Evolutionary conservation across 2,329 filamentous ascomycete genomes (phyloP).

Genomic region (Rutstroemia sydowiana): DNA sequence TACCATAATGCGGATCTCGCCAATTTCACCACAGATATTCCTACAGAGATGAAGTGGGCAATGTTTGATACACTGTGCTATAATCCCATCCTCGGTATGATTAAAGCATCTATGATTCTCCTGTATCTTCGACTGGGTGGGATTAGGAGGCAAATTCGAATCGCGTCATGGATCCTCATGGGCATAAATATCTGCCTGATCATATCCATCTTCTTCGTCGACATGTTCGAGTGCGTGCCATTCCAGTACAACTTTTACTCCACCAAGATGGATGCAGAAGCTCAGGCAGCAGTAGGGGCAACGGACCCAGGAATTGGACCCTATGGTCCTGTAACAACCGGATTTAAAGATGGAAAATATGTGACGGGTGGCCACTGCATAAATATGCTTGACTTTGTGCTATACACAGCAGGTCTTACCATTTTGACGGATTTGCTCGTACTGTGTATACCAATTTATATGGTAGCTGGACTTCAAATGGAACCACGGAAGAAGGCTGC

Average conservation of each 20-base stretch:
- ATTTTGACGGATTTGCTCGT: conserved; percentile 19
- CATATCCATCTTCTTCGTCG: conserved; percentile 33
- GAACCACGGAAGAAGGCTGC: conserved; percentile 14
- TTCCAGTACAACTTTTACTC: conserved; percentile 12
- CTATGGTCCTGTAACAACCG: conserved; percentile 2
- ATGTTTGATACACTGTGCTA: conserved; percentile 31
- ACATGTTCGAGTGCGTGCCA: conserved; percentile 34
- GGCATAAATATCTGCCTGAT: conserved; percentile 27
- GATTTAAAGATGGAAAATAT: conserved; percentile 14
- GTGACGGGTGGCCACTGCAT: conserved; percentile 16
- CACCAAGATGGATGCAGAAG: conserved; percentile 8
- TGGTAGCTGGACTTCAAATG: conserved; percentile 18
- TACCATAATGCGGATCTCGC: conserved; percentile 12
- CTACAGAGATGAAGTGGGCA: conserved; percentile 11
- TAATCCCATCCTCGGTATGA: conserved; percentile 39
- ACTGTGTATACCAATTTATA: conserved; percentile 17
- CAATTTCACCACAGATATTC: not conserved
- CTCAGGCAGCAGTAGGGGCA: conserved; percentile 4
- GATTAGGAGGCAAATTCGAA: conserved; percentile 16
- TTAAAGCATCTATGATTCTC: conserved; percentile 39
- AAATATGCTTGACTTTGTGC: conserved; percentile 13
- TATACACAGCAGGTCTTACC: conserved; percentile 15
- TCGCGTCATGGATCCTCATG: conserved; percentile 9
- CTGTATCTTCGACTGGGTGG: conserved; percentile 38
- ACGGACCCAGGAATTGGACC: conserved; percentile 6